phyloP scores from a whole-genome alignment of 2,329 filamentous ascomycete genomes.

The Juglanconis juglandina region DNA sequence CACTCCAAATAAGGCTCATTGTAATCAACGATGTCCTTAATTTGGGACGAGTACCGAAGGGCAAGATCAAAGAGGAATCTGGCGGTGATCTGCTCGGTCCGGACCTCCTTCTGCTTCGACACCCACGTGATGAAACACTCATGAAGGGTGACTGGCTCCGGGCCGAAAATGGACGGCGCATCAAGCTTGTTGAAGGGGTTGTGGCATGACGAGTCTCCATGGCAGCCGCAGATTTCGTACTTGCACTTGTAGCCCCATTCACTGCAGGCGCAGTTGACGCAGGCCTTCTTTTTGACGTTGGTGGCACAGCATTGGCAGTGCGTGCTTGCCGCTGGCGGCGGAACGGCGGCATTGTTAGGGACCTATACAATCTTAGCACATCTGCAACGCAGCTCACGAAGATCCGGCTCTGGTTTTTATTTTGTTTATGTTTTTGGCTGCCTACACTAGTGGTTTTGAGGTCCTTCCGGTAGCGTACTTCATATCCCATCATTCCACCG shows the following conservation, averaged over 20 bases:
- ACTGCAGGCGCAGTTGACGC: conserved; percentile 7
- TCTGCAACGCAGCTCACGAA: background rate
- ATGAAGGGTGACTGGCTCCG: background rate
- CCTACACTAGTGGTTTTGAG: background rate
- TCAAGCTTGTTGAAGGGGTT: conserved; percentile 10
- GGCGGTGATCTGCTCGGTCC: background rate
- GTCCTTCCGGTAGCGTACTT: background rate
- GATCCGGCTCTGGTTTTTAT: no score
- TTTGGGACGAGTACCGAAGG: background rate
- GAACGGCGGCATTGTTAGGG: background rate
- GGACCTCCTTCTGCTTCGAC: background rate
- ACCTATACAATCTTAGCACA: background rate
- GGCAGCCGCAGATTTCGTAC: conserved; percentile 2
- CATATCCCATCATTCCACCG: background rate
- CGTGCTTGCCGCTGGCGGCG: background rate
- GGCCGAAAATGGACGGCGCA: conserved; percentile 6
- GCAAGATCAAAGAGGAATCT: conserved; percentile 1
- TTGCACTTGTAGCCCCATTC: background rate
- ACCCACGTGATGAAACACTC: conserved; percentile 13
- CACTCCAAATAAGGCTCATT: conserved; percentile 7
- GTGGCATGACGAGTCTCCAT: background rate
- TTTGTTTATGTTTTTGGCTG: background rate
- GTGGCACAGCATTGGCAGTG: background rate
- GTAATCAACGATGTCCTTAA: background rate
- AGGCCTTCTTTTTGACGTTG: background rate